phyloP scores from a whole-genome alignment of 306 rosid genomes.

The Quercus cerris region DNA sequence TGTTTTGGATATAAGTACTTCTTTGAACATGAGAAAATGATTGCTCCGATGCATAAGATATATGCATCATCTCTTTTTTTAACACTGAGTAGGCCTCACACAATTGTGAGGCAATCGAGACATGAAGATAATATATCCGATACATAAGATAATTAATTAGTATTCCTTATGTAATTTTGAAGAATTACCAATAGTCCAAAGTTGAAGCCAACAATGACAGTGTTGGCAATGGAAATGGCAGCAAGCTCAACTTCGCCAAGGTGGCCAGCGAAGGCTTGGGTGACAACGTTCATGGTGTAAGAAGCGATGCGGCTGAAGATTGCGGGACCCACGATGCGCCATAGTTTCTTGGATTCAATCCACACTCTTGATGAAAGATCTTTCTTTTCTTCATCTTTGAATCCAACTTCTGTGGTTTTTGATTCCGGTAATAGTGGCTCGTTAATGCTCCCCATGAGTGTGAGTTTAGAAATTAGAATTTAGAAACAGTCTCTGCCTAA shows the following conservation, averaged over 20 bases:
- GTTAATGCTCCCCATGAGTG: neutral
- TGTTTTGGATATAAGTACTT: too few species aligned
- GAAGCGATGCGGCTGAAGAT: slow-evolving; percentile 62
- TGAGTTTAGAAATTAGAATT: neutral
- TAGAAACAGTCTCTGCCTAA: neutral
- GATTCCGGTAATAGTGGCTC: neutral
- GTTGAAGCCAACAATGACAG: slow-evolving; percentile 73
- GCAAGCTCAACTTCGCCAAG: slow-evolving; percentile 69
- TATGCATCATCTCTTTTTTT: too few species aligned
- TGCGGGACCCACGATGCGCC: slow-evolving; percentile 72
- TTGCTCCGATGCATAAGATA: neutral
- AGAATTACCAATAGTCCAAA: slow-evolving; percentile 66
- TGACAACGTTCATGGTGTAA: slow-evolving; percentile 65
- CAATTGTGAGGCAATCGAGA: too few species aligned
- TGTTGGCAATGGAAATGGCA: slow-evolving; percentile 72
- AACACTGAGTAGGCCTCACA: too few species aligned
- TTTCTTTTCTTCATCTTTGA: neutral
- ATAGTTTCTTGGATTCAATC: slow-evolving; percentile 58
- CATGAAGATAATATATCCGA: neutral
- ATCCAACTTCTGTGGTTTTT: neutral
- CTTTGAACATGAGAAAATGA: too few species aligned
- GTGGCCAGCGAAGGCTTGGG: slow-evolving; percentile 82
- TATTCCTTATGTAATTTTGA: neutral
- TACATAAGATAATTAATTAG: too few species aligned
- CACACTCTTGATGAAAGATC: slow-evolving; percentile 29